phyloP scores from a whole-genome alignment of 495 filamentous ascomycete species.

The Astrothelium macrocarpum region DNA sequence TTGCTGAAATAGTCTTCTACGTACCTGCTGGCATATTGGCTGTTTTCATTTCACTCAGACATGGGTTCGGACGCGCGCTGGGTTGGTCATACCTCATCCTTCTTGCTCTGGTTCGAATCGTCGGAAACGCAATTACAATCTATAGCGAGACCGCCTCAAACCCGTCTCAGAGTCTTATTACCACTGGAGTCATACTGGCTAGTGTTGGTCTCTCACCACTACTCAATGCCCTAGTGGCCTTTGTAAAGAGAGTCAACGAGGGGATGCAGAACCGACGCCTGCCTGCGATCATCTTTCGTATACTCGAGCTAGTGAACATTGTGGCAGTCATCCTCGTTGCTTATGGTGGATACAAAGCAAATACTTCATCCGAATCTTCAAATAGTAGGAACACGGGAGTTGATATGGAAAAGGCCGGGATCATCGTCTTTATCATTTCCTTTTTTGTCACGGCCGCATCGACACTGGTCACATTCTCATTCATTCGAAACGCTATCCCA shows the following conservation, averaged over 20 bases:
- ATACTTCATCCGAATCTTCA: background rate
- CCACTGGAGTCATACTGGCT: constrained; percentile 11
- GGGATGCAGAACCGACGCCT: constrained; percentile 11
- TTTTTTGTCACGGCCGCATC: constrained; percentile 13
- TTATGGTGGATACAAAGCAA: constrained; percentile 12
- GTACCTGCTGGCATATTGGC: constrained; percentile 9
- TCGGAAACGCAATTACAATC: constrained; percentile 11
- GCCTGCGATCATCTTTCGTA: constrained; percentile 7
- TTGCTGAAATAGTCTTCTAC: constrained; percentile 19
- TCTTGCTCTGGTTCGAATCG: constrained; percentile 16
- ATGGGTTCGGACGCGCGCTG: constrained; percentile 15
- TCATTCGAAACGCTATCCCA: constrained; percentile 1
- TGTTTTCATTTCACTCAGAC: constrained; percentile 15
- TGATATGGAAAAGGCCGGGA: constrained; percentile 11
- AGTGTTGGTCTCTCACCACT: constrained; percentile 18
- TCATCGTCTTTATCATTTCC: constrained; percentile 16
- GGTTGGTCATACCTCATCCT: constrained; percentile 18
- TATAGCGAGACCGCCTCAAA: constrained; percentile 7
- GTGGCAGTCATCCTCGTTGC: constrained; percentile 17
- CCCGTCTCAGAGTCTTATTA: background rate
- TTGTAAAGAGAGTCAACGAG: constrained; percentile 14
- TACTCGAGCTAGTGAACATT: constrained; percentile 11
- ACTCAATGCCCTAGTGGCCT: constrained; percentile 16
- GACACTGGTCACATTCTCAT: background rate
- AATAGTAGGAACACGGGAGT: constrained; percentile 4